Evolutionary conservation across 1,284 basidiomycete species (phyloP).

Genomic region (Leccinum subatratum): DNA sequence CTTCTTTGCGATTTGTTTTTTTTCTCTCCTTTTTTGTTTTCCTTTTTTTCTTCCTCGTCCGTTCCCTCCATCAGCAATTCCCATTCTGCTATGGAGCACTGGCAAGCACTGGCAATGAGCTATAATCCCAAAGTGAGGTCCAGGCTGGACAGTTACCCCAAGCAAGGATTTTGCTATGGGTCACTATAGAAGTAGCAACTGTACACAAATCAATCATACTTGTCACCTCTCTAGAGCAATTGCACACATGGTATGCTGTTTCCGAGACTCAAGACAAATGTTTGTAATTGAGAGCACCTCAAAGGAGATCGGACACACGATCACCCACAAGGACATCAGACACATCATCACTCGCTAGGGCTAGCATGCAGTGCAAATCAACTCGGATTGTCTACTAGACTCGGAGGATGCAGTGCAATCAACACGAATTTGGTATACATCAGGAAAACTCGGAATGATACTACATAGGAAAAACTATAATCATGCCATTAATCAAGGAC

Average conservation of each 20-base stretch:
- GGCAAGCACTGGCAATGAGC: not conserved
- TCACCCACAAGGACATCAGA: too few species aligned
- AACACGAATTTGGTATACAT: not conserved
- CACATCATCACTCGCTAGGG: too few species aligned
- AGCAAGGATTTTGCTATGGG: not conserved
- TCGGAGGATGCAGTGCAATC: too few species aligned
- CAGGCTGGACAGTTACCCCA: not conserved
- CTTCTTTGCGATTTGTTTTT: too few species aligned
- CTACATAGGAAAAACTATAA: too few species aligned
- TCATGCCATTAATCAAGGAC: not conserved
- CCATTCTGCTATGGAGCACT: not conserved
- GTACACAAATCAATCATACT: not conserved
- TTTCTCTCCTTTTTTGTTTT: too few species aligned
- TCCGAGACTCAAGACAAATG: not conserved
- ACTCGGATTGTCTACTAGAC: too few species aligned
- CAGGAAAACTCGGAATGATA: not conserved
- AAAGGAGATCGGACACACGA: too few species aligned
- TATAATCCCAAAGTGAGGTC: not conserved
- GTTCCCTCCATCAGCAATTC: constrained; percentile 4
- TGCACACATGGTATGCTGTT: not conserved
- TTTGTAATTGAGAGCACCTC: too few species aligned
- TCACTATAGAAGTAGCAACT: not conserved
- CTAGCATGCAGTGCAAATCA: too few species aligned
- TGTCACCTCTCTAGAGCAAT: not conserved
- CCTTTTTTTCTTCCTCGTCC: too few species aligned